Base-by-base conservation (phyloP, 2,329 filamentous ascomycete species). In the Alternaria viburni region DNA sequence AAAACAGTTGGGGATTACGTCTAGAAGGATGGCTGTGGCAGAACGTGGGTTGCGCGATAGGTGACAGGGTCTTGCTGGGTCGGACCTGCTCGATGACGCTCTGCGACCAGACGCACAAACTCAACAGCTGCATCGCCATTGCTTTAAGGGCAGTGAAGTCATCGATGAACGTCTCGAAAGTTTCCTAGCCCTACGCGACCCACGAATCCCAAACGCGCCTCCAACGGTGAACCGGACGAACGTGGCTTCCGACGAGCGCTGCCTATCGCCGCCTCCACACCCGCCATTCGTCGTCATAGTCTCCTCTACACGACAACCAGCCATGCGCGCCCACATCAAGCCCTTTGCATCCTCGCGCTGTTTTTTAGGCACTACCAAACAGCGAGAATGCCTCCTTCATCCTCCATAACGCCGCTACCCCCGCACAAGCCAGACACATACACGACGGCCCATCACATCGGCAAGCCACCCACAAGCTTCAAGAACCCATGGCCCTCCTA, bases 401-500 rank as follows among this genome's bases (percentile, higher is more conserved):
- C 69, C 55, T 58, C 62, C 47, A 21, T 65, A 54, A 44, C 45
- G 11, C 45, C 61, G 8, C 64, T 77, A 30, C 65, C 69, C 6
- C 51, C 68, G 17, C 67, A 62, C 52, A 68, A 55, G 25, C 75
- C 76, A 7, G 54, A 67, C 6, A 68, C 63, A 36, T 68, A 68
- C 59, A 70, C 71, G n/a, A 66, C 74, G 15, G 66, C 75, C 17
- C 83, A 85, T 65, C 83, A 85, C 69, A 68, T 82, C 23, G 81
- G 79, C 32, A 76, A 58, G 23, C 83, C 83, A 5, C 82, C 83
- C 7, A 81, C 80, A 1, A 75, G 75, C 17, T 86, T 86, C 75
- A 76, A 72, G 26, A 86, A 86, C 64, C 84, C 84, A 13, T 86
- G 84, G 84, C 81, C 83, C 19, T 85, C 83, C 3, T 79, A 79